Evolutionary conservation across 352 stramenopile genomes (phyloP).

Genomic region (Pythium brachiatum): DNA sequence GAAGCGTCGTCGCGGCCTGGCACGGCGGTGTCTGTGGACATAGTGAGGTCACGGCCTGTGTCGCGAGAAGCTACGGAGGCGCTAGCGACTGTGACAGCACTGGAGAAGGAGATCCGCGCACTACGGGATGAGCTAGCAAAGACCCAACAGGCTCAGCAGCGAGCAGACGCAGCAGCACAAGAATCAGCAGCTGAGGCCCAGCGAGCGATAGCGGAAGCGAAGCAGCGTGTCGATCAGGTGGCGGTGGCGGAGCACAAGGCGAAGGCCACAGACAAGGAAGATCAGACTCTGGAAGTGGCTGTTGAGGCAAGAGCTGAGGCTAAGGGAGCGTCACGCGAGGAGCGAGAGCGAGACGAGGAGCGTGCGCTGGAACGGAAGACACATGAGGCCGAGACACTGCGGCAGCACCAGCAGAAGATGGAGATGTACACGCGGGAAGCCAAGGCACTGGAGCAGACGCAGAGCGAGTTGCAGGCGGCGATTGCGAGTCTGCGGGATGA

Average conservation of each 20-base stretch:
- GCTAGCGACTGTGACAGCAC: background rate
- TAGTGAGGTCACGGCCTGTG: constrained; percentile 1
- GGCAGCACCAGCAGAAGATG: constrained; percentile 25
- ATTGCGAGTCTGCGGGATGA: constrained; percentile 37
- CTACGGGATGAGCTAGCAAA: constrained; percentile 11
- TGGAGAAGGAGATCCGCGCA: constrained; percentile 19
- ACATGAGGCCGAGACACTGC: background rate
- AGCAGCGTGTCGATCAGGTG: constrained; percentile 1
- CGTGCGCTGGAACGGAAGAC: background rate
- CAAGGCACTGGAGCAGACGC: constrained; percentile 19
- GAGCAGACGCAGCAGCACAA: constrained; percentile 10
- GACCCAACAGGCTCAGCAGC: background rate
- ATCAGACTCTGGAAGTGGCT: too few species aligned
- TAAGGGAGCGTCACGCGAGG: background rate
- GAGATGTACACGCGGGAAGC: constrained; percentile 16
- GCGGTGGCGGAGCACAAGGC: background rate
- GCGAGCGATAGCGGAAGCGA: constrained; percentile 8
- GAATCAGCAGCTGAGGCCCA: background rate
- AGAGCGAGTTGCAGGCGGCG: constrained; percentile 17
- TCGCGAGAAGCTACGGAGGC: constrained; percentile 1
- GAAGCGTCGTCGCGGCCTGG: background rate
- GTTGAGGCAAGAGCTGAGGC: background rate
- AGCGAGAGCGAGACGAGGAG: background rate
- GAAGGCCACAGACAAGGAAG: too few species aligned
- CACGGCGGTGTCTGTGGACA: background rate